phyloP scores from a whole-genome alignment of 2,329 filamentous ascomycete species.

The Pyrenophora seminiperda region DNA sequence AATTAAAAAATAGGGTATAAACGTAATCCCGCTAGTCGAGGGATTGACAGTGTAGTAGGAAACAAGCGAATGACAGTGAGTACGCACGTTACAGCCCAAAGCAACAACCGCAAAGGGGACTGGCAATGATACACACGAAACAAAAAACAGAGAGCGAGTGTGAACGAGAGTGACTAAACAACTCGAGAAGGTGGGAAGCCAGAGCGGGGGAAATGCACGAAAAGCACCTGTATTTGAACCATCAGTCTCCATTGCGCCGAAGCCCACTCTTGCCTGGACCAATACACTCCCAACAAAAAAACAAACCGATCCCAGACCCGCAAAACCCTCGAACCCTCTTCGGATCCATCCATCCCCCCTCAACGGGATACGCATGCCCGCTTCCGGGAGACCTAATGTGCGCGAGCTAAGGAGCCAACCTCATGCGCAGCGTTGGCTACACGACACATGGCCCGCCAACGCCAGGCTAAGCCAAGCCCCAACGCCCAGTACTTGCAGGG shows the following conservation, averaged over 20 bases:
- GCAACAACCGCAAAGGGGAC: too few relatives aligned
- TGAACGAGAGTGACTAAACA: background rate
- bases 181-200: too few relatives aligned
- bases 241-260: too few relatives aligned
- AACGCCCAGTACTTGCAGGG: too few relatives aligned
- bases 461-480: too few relatives aligned
- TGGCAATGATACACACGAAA: background rate
- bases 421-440: background rate
- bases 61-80: conserved; percentile 1
- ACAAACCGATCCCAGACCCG: background rate
- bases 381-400: conserved; percentile 14
- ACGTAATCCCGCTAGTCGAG: too few relatives aligned
- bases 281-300: background rate
- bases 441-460: too few relatives aligned
- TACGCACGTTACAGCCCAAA: too few relatives aligned
- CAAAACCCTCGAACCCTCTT: conserved; percentile 4
- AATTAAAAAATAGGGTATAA: conserved; percentile 4
- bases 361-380: conserved; percentile 5
- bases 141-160: background rate
- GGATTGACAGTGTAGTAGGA: too few relatives aligned
- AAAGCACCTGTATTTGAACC: too few relatives aligned
- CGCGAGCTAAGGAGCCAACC: conserved; percentile 9
- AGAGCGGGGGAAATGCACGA: too few relatives aligned
- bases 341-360: background rate
- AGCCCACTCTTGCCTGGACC: too few relatives aligned